Percentiles rank a stretch among this genome's conserved stretches.
phyloP scores from a whole-genome alignment of 2,329 filamentous ascomycete species.

The Penicillium sp. region DNA sequence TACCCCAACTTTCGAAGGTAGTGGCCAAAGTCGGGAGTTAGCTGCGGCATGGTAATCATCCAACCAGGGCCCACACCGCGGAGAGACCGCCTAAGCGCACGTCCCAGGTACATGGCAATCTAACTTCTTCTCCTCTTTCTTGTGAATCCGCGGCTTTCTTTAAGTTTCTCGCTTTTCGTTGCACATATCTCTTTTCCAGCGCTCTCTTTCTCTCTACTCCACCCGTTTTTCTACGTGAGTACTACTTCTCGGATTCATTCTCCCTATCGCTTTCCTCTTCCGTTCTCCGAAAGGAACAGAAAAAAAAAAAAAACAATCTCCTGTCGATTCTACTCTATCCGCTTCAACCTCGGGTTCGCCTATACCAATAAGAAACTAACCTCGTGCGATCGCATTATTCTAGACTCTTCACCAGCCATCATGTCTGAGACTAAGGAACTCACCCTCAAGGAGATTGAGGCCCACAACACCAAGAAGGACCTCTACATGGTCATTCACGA shows the following conservation, averaged over 20 bases:
- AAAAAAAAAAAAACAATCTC: neutral
- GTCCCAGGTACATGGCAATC: slow-evolving; percentile 4
- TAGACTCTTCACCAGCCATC: slow-evolving; percentile 22
- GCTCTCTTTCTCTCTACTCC: neutral
- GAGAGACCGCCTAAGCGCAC: slow-evolving; percentile 14
- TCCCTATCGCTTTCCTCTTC: neutral
- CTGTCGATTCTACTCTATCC: neutral
- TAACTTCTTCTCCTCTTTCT: slow-evolving; percentile 3
- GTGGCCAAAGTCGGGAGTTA: slow-evolving; percentile 6
- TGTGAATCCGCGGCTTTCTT: neutral
- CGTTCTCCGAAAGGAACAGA: neutral
- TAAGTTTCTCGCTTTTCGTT: neutral
- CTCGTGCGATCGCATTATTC: slow-evolving; percentile 4
- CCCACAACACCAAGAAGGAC: slow-evolving; percentile 90
- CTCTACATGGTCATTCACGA: slow-evolving; percentile 90
- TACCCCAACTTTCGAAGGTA: neutral
- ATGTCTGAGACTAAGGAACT: slow-evolving; percentile 61
- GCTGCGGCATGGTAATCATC: slow-evolving; percentile 14
- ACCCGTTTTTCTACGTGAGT: neutral
- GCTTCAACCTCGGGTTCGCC: neutral
- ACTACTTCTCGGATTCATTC: neutral
- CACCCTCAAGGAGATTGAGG: slow-evolving; percentile 78
- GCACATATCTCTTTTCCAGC: slow-evolving; percentile 1
- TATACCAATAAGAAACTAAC: slow-evolving; percentile 2
- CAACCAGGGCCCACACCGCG: slow-evolving; percentile 10